Evolutionary conservation across 768 basidiomycete species (phyloP).

Genomic region (Naganishia vaughanmartiniae): DNA sequence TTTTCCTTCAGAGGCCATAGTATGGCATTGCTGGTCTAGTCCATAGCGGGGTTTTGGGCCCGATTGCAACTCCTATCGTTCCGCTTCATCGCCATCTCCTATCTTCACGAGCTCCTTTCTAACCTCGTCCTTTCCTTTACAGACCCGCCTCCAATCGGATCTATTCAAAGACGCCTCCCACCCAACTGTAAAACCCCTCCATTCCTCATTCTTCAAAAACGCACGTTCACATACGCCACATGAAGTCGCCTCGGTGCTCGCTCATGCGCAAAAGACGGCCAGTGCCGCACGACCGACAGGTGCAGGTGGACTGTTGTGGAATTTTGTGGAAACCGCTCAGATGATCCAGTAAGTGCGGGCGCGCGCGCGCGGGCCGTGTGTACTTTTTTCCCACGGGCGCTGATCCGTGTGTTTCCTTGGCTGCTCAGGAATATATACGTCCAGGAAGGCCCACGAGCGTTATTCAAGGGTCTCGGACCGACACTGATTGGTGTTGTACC

Average conservation of each 20-base stretch:
- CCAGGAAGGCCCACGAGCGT: slow-evolving; percentile 78
- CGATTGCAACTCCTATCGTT: background rate
- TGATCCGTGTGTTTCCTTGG: no score
- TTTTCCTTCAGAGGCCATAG: no score
- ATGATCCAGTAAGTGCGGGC: slow-evolving; percentile 68
- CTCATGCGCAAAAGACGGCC: slow-evolving; percentile 12
- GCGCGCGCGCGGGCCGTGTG: no score
- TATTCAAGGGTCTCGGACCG: slow-evolving; percentile 92
- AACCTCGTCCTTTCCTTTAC: background rate
- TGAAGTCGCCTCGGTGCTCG: slow-evolving; percentile 8
- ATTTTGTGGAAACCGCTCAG: slow-evolving; percentile 90
- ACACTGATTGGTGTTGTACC: slow-evolving; percentile 93
- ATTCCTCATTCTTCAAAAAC: slow-evolving; percentile 14
- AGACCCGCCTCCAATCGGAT: slow-evolving; percentile 87
- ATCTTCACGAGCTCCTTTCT: background rate
- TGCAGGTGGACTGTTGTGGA: slow-evolving; percentile 67
- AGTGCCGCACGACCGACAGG: slow-evolving; percentile 47
- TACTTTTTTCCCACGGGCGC: no score
- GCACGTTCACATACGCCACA: slow-evolving; percentile 14
- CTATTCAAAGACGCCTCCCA: slow-evolving; percentile 59
- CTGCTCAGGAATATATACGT: slow-evolving; percentile 64
- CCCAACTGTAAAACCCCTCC: slow-evolving; percentile 5
- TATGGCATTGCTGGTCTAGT: background rate
- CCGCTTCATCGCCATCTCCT: background rate
- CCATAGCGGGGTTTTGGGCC: background rate